phyloP scores from a whole-genome alignment of 1,139 yeast genomes.

The Pneumocystis carinii region DNA sequence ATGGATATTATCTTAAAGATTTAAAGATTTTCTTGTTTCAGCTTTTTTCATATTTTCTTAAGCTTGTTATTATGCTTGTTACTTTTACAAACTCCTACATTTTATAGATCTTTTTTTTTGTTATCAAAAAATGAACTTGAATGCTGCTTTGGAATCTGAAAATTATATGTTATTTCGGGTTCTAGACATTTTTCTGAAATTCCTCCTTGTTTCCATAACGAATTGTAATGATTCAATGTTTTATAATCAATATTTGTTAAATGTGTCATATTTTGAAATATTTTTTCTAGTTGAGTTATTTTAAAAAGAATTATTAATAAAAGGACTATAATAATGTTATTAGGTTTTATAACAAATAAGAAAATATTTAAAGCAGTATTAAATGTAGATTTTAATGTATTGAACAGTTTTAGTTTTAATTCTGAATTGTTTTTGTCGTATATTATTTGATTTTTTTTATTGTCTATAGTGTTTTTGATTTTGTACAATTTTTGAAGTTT shows the following conservation, averaged over 20 bases:
- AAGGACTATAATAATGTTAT: neutral
- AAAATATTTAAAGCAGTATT: neutral
- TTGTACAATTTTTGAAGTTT: neutral
- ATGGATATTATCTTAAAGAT: neutral
- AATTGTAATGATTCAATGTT: neutral
- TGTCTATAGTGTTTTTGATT: neutral
- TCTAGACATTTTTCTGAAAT: neutral
- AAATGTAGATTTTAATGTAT: neutral
- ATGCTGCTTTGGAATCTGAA: neutral
- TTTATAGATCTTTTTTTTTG: neutral
- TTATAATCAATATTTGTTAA: neutral
- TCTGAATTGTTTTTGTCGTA: neutral
- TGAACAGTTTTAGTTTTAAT: neutral
- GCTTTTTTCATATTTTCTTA: neutral
- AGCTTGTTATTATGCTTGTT: neutral
- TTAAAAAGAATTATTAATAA: neutral
- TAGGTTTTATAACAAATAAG: neutral
- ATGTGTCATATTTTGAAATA: neutral
- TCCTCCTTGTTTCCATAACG: neutral
- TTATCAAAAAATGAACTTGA: neutral
- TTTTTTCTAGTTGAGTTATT: neutral
- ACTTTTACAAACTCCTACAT: neutral
- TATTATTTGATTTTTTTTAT: neutral
- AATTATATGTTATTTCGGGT: neutral
- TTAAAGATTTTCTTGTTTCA: neutral